Evolutionary conservation across 495 filamentous ascomycete genomes (phyloP).

Genomic region (Penicillium goetzii): DNA sequence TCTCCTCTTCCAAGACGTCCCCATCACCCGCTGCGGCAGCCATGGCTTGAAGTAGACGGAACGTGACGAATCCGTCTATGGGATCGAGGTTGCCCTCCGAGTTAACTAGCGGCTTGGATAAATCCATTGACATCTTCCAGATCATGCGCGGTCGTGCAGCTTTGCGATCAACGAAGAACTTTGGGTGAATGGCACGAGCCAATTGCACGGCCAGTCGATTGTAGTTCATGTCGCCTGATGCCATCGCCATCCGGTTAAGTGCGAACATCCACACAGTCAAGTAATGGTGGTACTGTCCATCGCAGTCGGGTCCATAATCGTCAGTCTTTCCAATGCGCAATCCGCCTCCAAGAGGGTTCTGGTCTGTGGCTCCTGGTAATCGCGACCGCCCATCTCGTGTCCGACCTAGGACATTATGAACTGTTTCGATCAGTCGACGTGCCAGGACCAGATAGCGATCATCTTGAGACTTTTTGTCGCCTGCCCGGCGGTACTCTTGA

Average conservation of each 20-base stretch:
- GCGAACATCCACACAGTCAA: conserved; percentile 75
- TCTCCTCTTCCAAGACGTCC: conserved; percentile 52
- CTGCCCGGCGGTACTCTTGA: conserved; percentile 35
- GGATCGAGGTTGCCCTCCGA: conserved; percentile 66
- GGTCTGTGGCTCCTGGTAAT: conserved; percentile 58
- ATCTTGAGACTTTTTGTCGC: conserved; percentile 5
- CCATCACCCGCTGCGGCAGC: conserved; percentile 35
- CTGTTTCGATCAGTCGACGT: conserved; percentile 51
- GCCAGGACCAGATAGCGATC: conserved; percentile 58
- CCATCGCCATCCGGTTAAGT: conserved; percentile 60
- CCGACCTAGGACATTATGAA: conserved; percentile 60
- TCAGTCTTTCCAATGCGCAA: conserved; percentile 65
- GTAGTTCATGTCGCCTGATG: conserved; percentile 52
- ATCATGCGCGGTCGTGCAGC: conserved; percentile 53
- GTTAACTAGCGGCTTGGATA: conserved; percentile 53
- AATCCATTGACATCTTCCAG: conserved; percentile 65
- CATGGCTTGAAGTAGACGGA: conserved; percentile 54
- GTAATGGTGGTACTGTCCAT: conserved; percentile 73
- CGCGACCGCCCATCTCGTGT: conserved; percentile 54
- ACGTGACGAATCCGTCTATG: conserved; percentile 62
- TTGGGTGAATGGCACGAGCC: conserved; percentile 61
- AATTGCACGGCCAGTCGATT: conserved; percentile 61
- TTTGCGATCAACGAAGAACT: conserved; percentile 52
- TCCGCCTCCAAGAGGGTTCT: conserved; percentile 60
- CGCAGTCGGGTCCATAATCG: conserved; percentile 56